These are phyloP conservation scores for Sclerotinia sclerotiorum DNA, from an alignment of 2,329 filamentous ascomycete species.

Conservation along the genomic window DNA sequence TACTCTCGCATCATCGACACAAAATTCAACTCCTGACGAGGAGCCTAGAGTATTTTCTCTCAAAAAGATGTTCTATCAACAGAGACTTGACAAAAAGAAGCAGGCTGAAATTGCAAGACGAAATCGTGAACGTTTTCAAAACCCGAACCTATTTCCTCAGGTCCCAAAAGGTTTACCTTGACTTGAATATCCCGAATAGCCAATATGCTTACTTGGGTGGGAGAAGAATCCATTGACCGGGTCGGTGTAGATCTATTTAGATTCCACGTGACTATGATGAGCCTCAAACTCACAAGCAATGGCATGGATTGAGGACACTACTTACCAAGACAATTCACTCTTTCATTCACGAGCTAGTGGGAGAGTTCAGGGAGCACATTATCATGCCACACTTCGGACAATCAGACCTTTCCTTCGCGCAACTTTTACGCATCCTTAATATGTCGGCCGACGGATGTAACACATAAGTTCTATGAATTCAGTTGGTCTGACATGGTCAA, in stretches of 20 bases:
- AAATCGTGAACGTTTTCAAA: slow-evolving; percentile 76
- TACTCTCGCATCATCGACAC: slow-evolving; percentile 19
- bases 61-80: slow-evolving; percentile 85
- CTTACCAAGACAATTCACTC: slow-evolving; percentile 5
- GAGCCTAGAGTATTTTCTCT: slow-evolving; percentile 80
- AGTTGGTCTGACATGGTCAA: not conserved
- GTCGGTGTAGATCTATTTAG: not conserved
- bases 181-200: slow-evolving; percentile 21
- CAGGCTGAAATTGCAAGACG: slow-evolving; percentile 77
- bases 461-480: slow-evolving; percentile 14
- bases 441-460: slow-evolving; percentile 8
- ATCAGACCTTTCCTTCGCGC: slow-evolving; percentile 9
- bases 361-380: not conserved
- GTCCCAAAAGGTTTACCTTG: slow-evolving; percentile 65
- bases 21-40: slow-evolving; percentile 43
- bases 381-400: slow-evolving; percentile 3
- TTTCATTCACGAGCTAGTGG: not conserved
- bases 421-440: slow-evolving; percentile 1
- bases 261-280: not conserved
- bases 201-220: not conserved
- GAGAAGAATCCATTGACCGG: not conserved
- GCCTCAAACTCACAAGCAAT: not conserved
- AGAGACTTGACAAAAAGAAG: slow-evolving; percentile 75
- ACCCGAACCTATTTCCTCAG: slow-evolving; percentile 79
- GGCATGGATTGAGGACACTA: not conserved